Percentiles rank a stretch among this genome's conserved stretches.
phyloP scores from a whole-genome alignment of 805 yeast species.

The Clavispora vitiphila region DNA sequence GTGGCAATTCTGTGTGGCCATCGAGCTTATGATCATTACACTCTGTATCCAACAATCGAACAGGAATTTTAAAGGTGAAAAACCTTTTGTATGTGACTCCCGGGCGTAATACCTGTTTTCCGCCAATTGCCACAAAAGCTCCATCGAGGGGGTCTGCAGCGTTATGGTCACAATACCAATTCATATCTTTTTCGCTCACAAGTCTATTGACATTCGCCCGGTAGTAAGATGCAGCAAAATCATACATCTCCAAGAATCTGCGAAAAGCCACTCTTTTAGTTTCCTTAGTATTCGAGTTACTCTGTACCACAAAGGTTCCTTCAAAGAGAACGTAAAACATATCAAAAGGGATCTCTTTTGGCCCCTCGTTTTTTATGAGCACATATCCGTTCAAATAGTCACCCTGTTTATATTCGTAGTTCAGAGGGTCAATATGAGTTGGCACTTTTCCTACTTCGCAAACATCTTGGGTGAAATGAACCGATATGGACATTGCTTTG shows the following conservation, averaged over 20 bases:
- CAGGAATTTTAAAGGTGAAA: slow-evolving; percentile 39
- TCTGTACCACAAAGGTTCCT: slow-evolving; percentile 32
- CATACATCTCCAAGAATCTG: slow-evolving; percentile 36
- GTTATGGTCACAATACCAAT: slow-evolving; percentile 13
- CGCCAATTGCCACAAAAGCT: slow-evolving; percentile 16
- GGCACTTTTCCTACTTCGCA: slow-evolving; percentile 25
- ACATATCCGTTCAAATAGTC: slow-evolving; percentile 59
- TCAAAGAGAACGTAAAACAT: slow-evolving; percentile 58
- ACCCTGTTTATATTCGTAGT: slow-evolving; percentile 58
- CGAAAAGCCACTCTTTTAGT: slow-evolving; percentile 20
- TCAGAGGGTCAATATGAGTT: slow-evolving; percentile 25
- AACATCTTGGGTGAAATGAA: slow-evolving; percentile 32
- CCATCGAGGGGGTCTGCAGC: slow-evolving; percentile 25
- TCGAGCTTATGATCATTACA: slow-evolving; percentile 28
- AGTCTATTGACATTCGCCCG: slow-evolving; percentile 30
- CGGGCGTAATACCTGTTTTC: slow-evolving; percentile 15
- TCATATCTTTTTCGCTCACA: slow-evolving; percentile 18
- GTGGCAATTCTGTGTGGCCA: slow-evolving; percentile 32
- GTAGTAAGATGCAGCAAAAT: slow-evolving; percentile 47
- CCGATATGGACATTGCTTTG: slow-evolving; percentile 21
- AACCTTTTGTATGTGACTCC: slow-evolving; percentile 29
- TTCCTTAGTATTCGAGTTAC: slow-evolving; percentile 6
- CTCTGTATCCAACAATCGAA: slow-evolving; percentile 31
- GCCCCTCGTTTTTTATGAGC: slow-evolving; percentile 34
- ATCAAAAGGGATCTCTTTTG: slow-evolving; percentile 48